phyloP scores from a whole-genome alignment of 768 basidiomycete genomes.

The Xanthoconium purpureum region DNA sequence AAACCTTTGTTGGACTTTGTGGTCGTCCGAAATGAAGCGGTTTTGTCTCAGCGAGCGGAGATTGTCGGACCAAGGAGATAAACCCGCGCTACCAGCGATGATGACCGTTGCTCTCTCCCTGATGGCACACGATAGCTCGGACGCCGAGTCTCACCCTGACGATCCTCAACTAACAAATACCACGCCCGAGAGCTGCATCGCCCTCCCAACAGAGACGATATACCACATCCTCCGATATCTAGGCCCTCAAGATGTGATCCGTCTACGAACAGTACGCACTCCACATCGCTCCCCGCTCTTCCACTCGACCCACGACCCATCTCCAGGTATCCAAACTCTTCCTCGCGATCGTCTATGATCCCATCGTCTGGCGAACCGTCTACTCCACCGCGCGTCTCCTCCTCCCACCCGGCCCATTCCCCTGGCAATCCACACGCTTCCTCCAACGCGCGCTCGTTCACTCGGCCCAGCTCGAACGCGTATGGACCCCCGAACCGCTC shows the following conservation, averaged over 20 bases:
- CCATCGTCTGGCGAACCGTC: slow-evolving; percentile 11
- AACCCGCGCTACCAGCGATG: too few relatives aligned
- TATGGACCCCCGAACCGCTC: slow-evolving; percentile 15
- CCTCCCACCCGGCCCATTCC: slow-evolving; percentile 19
- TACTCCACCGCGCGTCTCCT: slow-evolving; percentile 10
- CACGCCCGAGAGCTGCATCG: neutral
- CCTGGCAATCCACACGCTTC: slow-evolving; percentile 18
- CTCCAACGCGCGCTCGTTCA: slow-evolving; percentile 18
- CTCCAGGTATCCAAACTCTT: slow-evolving; percentile 17
- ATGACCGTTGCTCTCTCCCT: too few relatives aligned
- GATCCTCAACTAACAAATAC: neutral
- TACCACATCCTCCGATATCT: slow-evolving; percentile 5
- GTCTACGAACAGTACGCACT: slow-evolving; percentile 15
- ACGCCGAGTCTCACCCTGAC: neutral
- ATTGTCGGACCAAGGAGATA: too few relatives aligned
- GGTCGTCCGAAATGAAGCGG: neutral
- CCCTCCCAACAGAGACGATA: slow-evolving; percentile 19
- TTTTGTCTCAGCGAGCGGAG: neutral
- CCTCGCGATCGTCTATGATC: slow-evolving; percentile 7
- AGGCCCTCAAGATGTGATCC: slow-evolving; percentile 13
- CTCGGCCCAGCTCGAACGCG: slow-evolving; percentile 12
- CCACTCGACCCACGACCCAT: too few relatives aligned
- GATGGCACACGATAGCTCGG: neutral
- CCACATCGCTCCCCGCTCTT: too few relatives aligned
- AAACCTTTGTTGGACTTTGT: neutral